Conservation (phyloP, 108 stramenopile species). For the Craspedostauros australis region DNA sequence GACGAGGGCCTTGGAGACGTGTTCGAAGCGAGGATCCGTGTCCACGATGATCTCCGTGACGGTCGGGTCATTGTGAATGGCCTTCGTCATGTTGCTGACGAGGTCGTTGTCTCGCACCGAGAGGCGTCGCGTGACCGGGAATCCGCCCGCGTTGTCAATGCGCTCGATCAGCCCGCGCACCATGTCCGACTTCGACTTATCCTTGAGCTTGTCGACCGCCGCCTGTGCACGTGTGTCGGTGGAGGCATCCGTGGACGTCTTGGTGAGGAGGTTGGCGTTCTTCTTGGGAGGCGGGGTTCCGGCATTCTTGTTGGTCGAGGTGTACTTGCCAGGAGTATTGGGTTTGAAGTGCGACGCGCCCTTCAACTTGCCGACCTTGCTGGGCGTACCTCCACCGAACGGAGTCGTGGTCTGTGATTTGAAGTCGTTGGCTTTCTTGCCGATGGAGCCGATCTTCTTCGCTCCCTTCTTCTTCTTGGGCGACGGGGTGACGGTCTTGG, state of each 20-base stretch:
- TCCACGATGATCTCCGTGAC: slow-evolving; percentile 12
- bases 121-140: slow-evolving; percentile 24
- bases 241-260: not conserved
- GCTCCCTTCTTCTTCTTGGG: too few relatives aligned
- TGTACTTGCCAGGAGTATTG: not conserved
- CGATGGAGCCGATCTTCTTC: too few relatives aligned
- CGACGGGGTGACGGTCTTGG: too few relatives aligned
- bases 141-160: slow-evolving; percentile 15
- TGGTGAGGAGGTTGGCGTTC: not conserved
- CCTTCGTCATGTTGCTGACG: slow-evolving; percentile 14
- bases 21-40: slow-evolving; percentile 8
- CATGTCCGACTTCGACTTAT: slow-evolving; percentile 4
- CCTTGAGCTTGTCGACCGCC: slow-evolving; percentile 8
- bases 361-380: too few relatives aligned
- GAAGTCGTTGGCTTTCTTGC: too few relatives aligned
- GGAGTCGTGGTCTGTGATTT: too few relatives aligned
- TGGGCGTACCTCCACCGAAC: too few relatives aligned
- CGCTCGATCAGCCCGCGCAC: slow-evolving; percentile 4
- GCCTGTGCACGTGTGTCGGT: too few relatives aligned
- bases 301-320: not conserved
- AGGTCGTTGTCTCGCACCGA: slow-evolving; percentile 25
- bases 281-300: not conserved
- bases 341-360: not conserved
- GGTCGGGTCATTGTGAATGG: slow-evolving; percentile 24
- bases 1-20: slow-evolving; percentile 15